Conservation (phyloP, 2,329 filamentous ascomycete genomes). For the Phaeosphaeriaceae sp. region DNA sequence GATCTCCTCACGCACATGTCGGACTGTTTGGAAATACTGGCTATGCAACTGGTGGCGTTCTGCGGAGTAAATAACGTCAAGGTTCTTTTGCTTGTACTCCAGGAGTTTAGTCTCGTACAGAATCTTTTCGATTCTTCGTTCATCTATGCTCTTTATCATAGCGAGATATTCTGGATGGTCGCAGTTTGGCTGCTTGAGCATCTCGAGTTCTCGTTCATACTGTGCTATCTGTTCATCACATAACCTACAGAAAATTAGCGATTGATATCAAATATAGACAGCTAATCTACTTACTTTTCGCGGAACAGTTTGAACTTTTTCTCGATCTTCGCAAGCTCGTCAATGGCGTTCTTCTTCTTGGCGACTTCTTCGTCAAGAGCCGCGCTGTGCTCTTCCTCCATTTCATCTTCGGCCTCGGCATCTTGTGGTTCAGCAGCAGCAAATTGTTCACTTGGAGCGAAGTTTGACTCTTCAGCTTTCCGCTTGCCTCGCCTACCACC, state of each 20-base stretch:
- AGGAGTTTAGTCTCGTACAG: conserved; percentile 76
- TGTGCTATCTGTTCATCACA: conserved; percentile 87
- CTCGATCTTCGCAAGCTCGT: conserved; percentile 80
- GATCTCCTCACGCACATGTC: conserved; percentile 80
- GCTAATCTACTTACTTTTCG: conserved; percentile 66
- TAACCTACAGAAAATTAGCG: conserved; percentile 62
- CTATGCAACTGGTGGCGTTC: conserved; percentile 85
- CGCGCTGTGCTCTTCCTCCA: conserved; percentile 50
- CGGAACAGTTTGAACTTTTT: conserved; percentile 87
- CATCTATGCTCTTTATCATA: conserved; percentile 86
- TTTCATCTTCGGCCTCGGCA: conserved; percentile 56
- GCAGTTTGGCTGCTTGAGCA: conserved; percentile 63
- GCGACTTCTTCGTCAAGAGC: conserved; percentile 61
- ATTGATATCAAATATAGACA: conserved; percentile 2
- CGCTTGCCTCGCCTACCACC: conserved; percentile 58
- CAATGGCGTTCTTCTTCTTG: conserved; percentile 79
- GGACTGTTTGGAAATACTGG: conserved; percentile 86
- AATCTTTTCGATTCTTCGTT: conserved; percentile 80
- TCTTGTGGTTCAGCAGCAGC: conserved; percentile 69
- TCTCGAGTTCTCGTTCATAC: conserved; percentile 71
- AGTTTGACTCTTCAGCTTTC: conserved; percentile 52
- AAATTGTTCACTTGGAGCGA: conserved; percentile 51
- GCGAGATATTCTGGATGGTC: conserved; percentile 91
- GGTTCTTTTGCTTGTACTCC: conserved; percentile 73
- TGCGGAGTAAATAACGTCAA: conserved; percentile 74